These are phyloP conservation scores for Camptophora hylomeconis DNA, from an alignment of 2,329 filamentous ascomycete species.

Conservation along the genomic window DNA sequence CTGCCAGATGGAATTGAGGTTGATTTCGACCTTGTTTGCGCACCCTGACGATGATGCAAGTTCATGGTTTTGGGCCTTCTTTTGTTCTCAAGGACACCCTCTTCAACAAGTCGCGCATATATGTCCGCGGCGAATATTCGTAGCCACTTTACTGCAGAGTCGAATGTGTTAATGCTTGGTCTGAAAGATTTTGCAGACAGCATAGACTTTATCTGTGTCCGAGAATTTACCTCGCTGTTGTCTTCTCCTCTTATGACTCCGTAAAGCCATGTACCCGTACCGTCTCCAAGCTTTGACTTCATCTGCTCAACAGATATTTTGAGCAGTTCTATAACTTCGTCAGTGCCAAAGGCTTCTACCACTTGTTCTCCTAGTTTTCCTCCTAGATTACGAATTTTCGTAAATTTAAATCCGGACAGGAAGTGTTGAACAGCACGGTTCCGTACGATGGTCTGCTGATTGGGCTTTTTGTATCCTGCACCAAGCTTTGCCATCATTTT, in stretches of 20 bases:
- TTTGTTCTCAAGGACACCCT: constrained; percentile 77
- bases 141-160: constrained; percentile 75
- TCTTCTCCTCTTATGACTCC: constrained; percentile 77
- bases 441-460: constrained; percentile 85
- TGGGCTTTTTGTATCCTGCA: constrained; percentile 83
- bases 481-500: constrained; percentile 94
- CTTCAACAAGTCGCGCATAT: constrained; percentile 75
- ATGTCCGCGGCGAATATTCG: constrained; percentile 88
- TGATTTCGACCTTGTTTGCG: constrained; percentile 62
- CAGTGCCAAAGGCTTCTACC: constrained; percentile 66
- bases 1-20: constrained; percentile 65
- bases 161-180: constrained; percentile 63
- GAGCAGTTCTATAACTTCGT: constrained; percentile 63
- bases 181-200: constrained; percentile 90
- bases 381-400: constrained; percentile 87
- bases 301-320: constrained; percentile 60
- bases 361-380: constrained; percentile 88
- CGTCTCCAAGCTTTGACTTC: constrained; percentile 65
- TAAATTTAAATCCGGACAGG: constrained; percentile 75
- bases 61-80: constrained; percentile 76
- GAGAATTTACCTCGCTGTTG: constrained; percentile 71
- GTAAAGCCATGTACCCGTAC: constrained; percentile 77
- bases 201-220: constrained; percentile 95
- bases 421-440: constrained; percentile 72
- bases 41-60: constrained; percentile 64